Percentiles rank a stretch among this genome's conserved stretches.
These are phyloP conservation scores for Benincasa hispida DNA, from an alignment of 306 rosid genomes.

Conservation along the genomic window DNA sequence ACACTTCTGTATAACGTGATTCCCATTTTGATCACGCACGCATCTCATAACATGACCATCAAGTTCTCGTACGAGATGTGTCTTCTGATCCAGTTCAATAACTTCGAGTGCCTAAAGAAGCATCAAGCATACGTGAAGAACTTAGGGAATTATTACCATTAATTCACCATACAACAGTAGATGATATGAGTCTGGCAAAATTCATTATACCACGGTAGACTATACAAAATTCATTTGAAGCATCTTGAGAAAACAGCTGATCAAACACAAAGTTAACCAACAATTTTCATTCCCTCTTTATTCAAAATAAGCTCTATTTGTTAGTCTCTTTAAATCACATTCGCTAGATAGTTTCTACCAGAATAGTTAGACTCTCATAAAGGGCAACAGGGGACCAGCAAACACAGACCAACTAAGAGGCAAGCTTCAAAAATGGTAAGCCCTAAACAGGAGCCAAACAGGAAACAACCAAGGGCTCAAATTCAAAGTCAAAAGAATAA, in stretches of 20 bases:
- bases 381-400: background rate
- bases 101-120: constrained; percentile 45
- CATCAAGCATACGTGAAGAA: background rate
- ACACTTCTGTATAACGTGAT: constrained; percentile 67
- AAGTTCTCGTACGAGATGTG: constrained; percentile 45
- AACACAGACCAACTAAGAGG: background rate
- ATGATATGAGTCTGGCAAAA: background rate
- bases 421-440: background rate
- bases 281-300: background rate
- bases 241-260: background rate
- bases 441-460: background rate
- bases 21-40: constrained; percentile 64
- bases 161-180: background rate
- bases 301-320: background rate
- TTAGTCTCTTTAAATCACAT: background rate
- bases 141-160: background rate
- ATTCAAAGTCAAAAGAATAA: background rate
- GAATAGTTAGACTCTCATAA: background rate
- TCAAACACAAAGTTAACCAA: background rate
- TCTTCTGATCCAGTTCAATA: constrained; percentile 44
- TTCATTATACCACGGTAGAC: background rate
- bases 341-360: background rate
- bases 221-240: background rate
- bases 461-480: background rate
- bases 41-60: constrained; percentile 60